These are phyloP conservation scores for Penicillium sp. DNA, from an alignment of 2,329 filamentous ascomycete species.

Conservation along the genomic window DNA sequence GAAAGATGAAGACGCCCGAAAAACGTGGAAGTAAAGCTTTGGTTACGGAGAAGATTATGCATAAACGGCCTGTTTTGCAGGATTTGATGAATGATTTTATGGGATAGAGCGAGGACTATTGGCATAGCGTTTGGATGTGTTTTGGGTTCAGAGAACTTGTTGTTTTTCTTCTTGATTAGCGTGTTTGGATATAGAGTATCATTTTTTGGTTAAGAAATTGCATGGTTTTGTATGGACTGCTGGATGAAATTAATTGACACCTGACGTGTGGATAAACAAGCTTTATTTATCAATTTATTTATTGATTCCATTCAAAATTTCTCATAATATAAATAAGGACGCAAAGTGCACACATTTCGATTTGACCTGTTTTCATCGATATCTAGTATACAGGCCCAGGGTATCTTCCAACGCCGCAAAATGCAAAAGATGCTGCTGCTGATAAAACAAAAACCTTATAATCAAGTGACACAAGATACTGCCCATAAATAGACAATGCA, in stretches of 20 bases:
- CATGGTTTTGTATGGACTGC: neutral
- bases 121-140: neutral
- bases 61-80: conserved; percentile 64
- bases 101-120: conserved; percentile 20
- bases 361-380: neutral
- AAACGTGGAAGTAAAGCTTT: conserved; percentile 57
- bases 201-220: neutral
- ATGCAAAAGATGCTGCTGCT: neutral
- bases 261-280: no score
- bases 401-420: neutral
- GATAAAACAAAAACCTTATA: no score
- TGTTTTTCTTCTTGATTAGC: neutral
- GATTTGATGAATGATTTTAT: conserved; percentile 70
- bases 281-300: no score
- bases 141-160: neutral
- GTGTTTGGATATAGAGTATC: neutral
- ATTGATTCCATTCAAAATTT: no score
- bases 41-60: conserved; percentile 53
- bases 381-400: neutral
- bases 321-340: no score
- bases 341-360: neutral
- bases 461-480: no score
- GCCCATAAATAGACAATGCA: neutral
- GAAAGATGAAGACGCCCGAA: conserved; percentile 49
- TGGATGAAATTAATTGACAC: no score